Percentiles rank a stretch among this genome's conserved stretches.
Evolutionary conservation across 345 rosid genomes (phyloP).

Genomic region (Bruguiera parviflora): DNA sequence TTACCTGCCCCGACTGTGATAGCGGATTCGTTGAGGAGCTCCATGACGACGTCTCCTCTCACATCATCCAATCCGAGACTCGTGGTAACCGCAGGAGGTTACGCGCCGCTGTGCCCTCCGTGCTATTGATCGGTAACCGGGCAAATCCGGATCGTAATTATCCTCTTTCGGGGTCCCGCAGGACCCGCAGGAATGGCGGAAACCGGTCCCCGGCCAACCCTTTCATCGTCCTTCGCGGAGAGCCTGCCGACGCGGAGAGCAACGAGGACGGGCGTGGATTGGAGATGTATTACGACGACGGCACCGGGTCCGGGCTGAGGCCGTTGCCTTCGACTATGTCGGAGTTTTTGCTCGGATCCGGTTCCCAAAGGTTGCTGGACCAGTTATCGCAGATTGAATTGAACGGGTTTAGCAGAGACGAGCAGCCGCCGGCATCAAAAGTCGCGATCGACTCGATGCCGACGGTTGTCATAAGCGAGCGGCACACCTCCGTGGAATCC

Average conservation of each 20-base stretch:
- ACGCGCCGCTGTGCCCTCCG: conserved; percentile 17
- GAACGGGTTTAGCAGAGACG: conserved; percentile 45
- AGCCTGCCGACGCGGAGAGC: conserved; percentile 18
- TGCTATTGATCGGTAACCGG: conserved; percentile 37
- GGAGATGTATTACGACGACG: conserved; percentile 83
- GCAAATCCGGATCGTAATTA: background rate
- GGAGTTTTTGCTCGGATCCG: conserved; percentile 83
- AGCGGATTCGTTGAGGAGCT: conserved; percentile 75
- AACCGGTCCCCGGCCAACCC: conserved; percentile 77
- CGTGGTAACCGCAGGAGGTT: conserved; percentile 14
- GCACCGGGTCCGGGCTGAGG: conserved; percentile 65
- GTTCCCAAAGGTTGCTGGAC: conserved; percentile 71
- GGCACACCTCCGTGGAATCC: conserved; percentile 44
- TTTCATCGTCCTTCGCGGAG: conserved; percentile 75
- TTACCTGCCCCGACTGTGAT: conserved; percentile 74
- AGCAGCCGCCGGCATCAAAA: conserved; percentile 80
- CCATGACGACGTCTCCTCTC: conserved; percentile 29
- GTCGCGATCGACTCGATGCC: conserved; percentile 87
- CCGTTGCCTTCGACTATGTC: conserved; percentile 78
- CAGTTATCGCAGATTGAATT: conserved; percentile 79
- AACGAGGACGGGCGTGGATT: conserved; percentile 27
- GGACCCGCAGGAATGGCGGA: conserved; percentile 41
- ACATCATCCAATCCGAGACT: conserved; percentile 27
- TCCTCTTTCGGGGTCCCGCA: conserved; percentile 15
- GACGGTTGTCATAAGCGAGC: conserved; percentile 39